Evolutionary conservation across 1,139 yeast species (phyloP), one percentile per base, ranked within the genome.

Genomic region (Saccharomyces pastorianus): DNA sequence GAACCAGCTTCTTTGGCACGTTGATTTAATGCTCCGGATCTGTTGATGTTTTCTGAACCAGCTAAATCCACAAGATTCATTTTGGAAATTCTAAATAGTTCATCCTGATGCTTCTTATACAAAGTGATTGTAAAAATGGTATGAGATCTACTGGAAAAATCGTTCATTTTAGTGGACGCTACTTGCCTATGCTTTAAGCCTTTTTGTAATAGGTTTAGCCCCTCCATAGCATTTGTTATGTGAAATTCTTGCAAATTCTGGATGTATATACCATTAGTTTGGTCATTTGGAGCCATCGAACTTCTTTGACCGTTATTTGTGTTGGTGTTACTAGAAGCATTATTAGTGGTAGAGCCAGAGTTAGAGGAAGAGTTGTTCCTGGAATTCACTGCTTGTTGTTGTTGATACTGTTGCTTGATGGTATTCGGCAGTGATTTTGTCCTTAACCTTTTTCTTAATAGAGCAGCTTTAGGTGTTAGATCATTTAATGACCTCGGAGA

Each of bases 31-130:
- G 82, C 77, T 11, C 88, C 87, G 1, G 86, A 81, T 58, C 82
- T 70, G 63, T 77, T 77, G 47, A 83, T 79, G 60, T 83, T 82
- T 67, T 86, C 93, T 7, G 89, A 83, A 0, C 93, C 95, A 0
- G 93, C 95, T 57, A 86, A 76, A 73, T 85, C 93, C 2, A 85
- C 93, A 49, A 86, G 72, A 65, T 85, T 85, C 78, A 86, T 82
- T 61, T 85, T 86, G 1, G 90, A 83, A 17, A 81, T 73, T 55
- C 78, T 74, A 57, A 77, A 70, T 41, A 79, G 73, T 42, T 71
- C 74, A 8, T 76, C 73, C 41, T 61, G 67, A 52, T 52, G 70
- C 66, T 63, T 77, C 59, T 77, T 80, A 64, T 78, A 79, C 50
- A 85, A 71, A 49, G 78, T 78, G 23, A 85, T 77, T 0, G 88